phyloP scores from a whole-genome alignment of 2,329 filamentous ascomycete species.

The Fusarium incarnatum region DNA sequence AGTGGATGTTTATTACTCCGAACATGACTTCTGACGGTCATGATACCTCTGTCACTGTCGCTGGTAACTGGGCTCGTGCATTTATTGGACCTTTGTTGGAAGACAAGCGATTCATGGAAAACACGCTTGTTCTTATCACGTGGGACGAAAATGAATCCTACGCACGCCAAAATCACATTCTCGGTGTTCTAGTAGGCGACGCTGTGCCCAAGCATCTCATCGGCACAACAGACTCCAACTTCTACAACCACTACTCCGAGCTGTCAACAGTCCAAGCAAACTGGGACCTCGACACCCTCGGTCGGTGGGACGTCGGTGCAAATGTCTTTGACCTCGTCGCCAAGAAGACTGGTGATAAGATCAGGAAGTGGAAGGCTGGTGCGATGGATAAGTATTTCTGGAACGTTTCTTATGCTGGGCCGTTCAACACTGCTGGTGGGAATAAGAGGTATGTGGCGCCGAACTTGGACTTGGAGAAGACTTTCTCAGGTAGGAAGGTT shows the following conservation, averaged over 20 bases:
- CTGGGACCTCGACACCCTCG: conserved; percentile 76
- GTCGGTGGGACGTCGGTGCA: conserved; percentile 77
- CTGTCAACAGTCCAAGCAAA: conserved; percentile 76
- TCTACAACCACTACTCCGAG: conserved; percentile 79
- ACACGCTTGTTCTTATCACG: conserved; percentile 79
- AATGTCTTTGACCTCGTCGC: conserved; percentile 75
- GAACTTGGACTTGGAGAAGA: conserved; percentile 53
- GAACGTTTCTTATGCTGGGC: conserved; percentile 66
- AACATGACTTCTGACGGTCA: conserved; percentile 84
- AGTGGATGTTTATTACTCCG: conserved; percentile 78
- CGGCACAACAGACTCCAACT: conserved; percentile 75
- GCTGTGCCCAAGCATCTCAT: conserved; percentile 73
- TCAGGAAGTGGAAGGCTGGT: conserved; percentile 54
- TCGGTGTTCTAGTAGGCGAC: conserved; percentile 78
- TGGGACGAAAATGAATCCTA: conserved; percentile 85
- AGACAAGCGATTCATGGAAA: conserved; percentile 77
- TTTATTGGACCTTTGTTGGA: conserved; percentile 78
- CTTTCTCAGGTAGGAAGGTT: conserved; percentile 50
- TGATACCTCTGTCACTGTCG: conserved; percentile 76
- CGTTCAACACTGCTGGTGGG: conserved; percentile 54
- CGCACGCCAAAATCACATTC: conserved; percentile 73
- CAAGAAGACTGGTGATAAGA: conserved; percentile 67
- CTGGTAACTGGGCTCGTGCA: conserved; percentile 73
- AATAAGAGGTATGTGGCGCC: conserved; percentile 55
- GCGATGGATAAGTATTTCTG: conserved; percentile 59